A percentile compares a stretch with the other conserved stretches of the same genome.
phyloP scores from a whole-genome alignment of 345 rosid genomes.

The Carallia brachiata region DNA sequence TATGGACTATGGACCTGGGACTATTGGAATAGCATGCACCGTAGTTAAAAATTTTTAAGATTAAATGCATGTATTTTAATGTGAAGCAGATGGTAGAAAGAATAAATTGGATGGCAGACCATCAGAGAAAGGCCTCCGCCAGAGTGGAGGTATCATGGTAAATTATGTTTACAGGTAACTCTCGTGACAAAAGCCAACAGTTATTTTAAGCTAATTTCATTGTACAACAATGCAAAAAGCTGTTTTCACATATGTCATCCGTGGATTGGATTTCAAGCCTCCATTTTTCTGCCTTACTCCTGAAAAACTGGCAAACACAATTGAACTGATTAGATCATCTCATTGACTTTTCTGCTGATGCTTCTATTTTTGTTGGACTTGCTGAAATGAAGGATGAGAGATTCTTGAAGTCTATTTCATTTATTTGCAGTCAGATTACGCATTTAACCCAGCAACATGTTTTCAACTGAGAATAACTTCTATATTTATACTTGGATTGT shows the following conservation, averaged over 20 bases:
- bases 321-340: neutral
- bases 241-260: neutral
- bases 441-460: neutral
- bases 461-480: neutral
- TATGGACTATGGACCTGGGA: neutral
- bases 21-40: constrained; percentile 2
- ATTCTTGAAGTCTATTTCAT: neutral
- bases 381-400: neutral
- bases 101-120: constrained; percentile 95
- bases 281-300: neutral
- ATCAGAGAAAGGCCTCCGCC: constrained; percentile 66
- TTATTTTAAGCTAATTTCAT: neutral
- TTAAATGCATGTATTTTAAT: constrained; percentile 4
- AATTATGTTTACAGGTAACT: constrained; percentile 83
- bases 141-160: constrained; percentile 89
- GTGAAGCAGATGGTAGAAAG: constrained; percentile 76
- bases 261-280: neutral
- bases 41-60: neutral
- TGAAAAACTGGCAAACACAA: neutral
- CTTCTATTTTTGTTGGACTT: neutral
- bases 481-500: constrained; percentile 16
- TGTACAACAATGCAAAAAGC: neutral
- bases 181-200: constrained; percentile 1
- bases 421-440: neutral
- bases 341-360: neutral